Base-by-base conservation (phyloP, 116 monocot species). In the Iris pallida region DNA sequence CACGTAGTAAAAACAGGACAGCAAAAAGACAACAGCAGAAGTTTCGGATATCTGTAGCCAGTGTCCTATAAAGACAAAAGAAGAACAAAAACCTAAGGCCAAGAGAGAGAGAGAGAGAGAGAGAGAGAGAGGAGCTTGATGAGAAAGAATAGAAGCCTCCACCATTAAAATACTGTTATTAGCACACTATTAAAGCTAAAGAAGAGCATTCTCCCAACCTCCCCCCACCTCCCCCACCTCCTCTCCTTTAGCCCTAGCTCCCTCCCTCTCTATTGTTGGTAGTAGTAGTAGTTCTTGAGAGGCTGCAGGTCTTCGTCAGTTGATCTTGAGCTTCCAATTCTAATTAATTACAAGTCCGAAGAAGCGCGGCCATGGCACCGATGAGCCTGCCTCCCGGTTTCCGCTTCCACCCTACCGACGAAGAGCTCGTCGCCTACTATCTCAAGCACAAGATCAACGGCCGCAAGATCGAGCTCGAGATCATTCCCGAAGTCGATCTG, bases 381-480 rank as follows among this genome's bases (percentile, higher is more conserved):
- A 63, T 86, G 40, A 78, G 56, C 18, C 45, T 86, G 55, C 86
- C 86, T 48, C 86, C 86, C 2, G 86, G 86, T 44, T 86, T 86
- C 57, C 67, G 86, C 46, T 86, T 86, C 55, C 86, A 86, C 69
- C 86, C 86, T 0, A 86, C 86, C 0, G 86, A 86, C 17, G 86
- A 86, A 53, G 86, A 86, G 61, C 82, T 86, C 9, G 73, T 86
- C 0, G 76, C 70, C 4, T 86, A 86, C 70, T 86, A 86, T 53
- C 75, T 86, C 30, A 86, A 81, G 48, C 54, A 76, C 49, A 86
- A 86, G 76, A 86, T 86, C 47, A 81, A 86, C 13, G 82, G 86
- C 12, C 47, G 72, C 0, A 57, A 54, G 61, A 78, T 86, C 11
- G 86, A 86, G 57, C 63, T 86, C n/a, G 86, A 86, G 43, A 66